Evolutionary conservation across 345 rosid genomes (phyloP).

Genomic region (Capsella bursapastoris): DNA sequence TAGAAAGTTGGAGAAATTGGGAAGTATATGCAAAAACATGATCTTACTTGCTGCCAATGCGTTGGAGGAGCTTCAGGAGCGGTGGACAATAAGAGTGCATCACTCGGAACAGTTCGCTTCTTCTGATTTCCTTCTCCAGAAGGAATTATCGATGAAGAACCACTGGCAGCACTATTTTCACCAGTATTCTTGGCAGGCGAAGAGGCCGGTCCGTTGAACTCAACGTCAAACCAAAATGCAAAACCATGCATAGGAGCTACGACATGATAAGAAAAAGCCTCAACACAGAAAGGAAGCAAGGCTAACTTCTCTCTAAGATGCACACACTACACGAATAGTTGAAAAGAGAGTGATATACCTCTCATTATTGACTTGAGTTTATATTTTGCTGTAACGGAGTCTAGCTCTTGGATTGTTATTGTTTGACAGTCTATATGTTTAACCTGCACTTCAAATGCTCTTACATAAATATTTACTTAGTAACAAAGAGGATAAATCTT

Average conservation of each 20-base stretch:
- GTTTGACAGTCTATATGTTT: slow-evolving; percentile 86
- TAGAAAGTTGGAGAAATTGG: neutral
- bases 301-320: slow-evolving; percentile 18
- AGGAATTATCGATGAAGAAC: slow-evolving; percentile 50
- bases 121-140: slow-evolving; percentile 61
- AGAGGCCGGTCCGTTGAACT: slow-evolving; percentile 62
- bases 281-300: slow-evolving; percentile 27
- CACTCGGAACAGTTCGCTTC: slow-evolving; percentile 72
- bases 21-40: slow-evolving; percentile 23
- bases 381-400: slow-evolving; percentile 73
- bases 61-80: slow-evolving; percentile 95
- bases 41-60: slow-evolving; percentile 95
- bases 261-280: slow-evolving; percentile 32
- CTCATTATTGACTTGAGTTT: slow-evolving; percentile 96
- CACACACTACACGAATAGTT: neutral
- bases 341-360: slow-evolving; percentile 52
- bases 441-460: slow-evolving; percentile 58
- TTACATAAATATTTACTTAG: slow-evolving; percentile 8
- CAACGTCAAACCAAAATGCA: slow-evolving; percentile 99
- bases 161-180: slow-evolving; percentile 38
- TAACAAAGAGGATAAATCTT: slow-evolving; percentile 5
- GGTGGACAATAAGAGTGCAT: slow-evolving; percentile 78
- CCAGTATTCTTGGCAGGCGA: slow-evolving; percentile 49
- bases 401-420: slow-evolving; percentile 75
- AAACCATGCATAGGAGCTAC: slow-evolving; percentile 98